Conservation (phyloP, 2,329 filamentous ascomycete species). For the Fusarium sp. region DNA sequence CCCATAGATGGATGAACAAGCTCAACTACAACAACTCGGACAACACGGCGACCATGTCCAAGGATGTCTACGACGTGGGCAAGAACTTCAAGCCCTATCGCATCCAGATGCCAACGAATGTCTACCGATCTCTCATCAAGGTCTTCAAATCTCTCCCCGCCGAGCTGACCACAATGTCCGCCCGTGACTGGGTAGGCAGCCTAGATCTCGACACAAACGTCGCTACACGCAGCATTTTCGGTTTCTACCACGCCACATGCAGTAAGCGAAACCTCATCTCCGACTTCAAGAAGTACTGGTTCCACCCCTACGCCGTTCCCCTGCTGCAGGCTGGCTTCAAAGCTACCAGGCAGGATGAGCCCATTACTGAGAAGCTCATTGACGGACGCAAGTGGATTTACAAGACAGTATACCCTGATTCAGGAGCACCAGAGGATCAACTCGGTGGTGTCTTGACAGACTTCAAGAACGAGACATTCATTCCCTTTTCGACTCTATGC, state of each 20-base stretch:
- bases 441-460: slow-evolving; percentile 37
- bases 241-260: slow-evolving; percentile 53
- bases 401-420: slow-evolving; percentile 20
- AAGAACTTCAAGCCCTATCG: slow-evolving; percentile 14
- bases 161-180: slow-evolving; percentile 2
- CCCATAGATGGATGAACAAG: slow-evolving; percentile 28
- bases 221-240: slow-evolving; percentile 50
- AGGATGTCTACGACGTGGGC: slow-evolving; percentile 21
- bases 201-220: slow-evolving; percentile 24
- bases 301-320: slow-evolving; percentile 47
- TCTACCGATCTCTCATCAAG: slow-evolving; percentile 11
- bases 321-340: slow-evolving; percentile 45
- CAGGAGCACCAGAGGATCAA: slow-evolving; percentile 2
- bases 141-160: slow-evolving; percentile 16
- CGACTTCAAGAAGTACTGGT: slow-evolving; percentile 52
- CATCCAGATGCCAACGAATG: slow-evolving; percentile 27
- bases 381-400: slow-evolving; percentile 46
- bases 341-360: slow-evolving; percentile 35
- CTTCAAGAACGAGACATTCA: slow-evolving; percentile 22
- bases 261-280: slow-evolving; percentile 46
- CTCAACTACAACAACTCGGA: slow-evolving; percentile 23
- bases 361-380: slow-evolving; percentile 43
- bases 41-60: slow-evolving; percentile 9
- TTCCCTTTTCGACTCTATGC: slow-evolving; percentile 20
- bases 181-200: slow-evolving; percentile 24